A percentile compares a stretch with the other conserved stretches of the same genome.
These are phyloP conservation scores for Melastoma malabathricum DNA, from an alignment of 345 rosid species.

Conservation along the genomic window DNA sequence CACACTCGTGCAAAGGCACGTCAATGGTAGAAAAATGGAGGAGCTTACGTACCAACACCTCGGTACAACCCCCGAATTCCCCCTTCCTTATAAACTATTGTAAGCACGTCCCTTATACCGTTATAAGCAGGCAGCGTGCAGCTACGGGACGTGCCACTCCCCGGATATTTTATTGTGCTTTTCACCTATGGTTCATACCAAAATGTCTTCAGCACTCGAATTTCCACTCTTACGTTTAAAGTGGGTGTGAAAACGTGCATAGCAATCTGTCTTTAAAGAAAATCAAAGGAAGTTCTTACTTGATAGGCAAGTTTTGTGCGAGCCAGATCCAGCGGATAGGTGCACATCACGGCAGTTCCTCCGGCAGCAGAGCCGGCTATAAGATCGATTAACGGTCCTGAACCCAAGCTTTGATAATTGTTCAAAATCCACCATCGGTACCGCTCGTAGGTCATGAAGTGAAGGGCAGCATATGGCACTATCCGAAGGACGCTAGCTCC, in stretches of 20 bases:
- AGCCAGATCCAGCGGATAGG: slow-evolving; percentile 90
- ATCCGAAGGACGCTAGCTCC: slow-evolving; percentile 95
- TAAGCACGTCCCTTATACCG: slow-evolving; percentile 65
- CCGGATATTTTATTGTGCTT: slow-evolving; percentile 26
- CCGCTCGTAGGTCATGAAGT: slow-evolving; percentile 89
- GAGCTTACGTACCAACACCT: slow-evolving; percentile 58
- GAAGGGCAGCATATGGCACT: slow-evolving; percentile 91
- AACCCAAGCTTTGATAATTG: slow-evolving; percentile 52
- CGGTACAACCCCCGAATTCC: slow-evolving; percentile 72
- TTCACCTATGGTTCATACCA: slow-evolving; percentile 27
- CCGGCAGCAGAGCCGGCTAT: slow-evolving; percentile 94
- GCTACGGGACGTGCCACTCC: slow-evolving; percentile 22
- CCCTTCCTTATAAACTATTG: slow-evolving; percentile 68
- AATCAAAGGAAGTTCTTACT: slow-evolving; percentile 22
- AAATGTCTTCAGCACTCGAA: not conserved
- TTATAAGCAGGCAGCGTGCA: slow-evolving; percentile 45
- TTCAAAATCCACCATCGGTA: slow-evolving; percentile 82
- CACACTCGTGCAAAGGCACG: not conserved
- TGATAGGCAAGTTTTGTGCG: slow-evolving; percentile 97
- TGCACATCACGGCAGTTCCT: slow-evolving; percentile 93
- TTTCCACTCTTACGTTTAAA: not conserved
- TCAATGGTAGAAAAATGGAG: not conserved
- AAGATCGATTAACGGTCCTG: slow-evolving; percentile 84
- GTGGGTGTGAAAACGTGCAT: too few species aligned
- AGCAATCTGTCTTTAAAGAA: not conserved